Evolutionary conservation across 2,329 filamentous ascomycete genomes (phyloP).

Genomic region (Rhexocercosporidium sp.): DNA sequence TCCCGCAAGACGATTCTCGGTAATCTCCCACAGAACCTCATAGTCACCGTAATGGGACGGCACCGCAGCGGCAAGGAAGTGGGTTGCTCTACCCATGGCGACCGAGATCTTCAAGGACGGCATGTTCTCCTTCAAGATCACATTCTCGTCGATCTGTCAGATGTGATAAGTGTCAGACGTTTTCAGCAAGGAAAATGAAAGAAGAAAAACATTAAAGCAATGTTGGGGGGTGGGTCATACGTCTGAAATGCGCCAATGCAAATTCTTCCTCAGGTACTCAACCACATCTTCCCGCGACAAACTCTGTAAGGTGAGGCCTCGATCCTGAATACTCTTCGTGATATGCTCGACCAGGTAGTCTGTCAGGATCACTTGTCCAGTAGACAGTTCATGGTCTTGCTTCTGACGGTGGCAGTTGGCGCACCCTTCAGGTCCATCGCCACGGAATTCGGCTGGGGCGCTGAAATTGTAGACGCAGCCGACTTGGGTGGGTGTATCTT

Average conservation of each 20-base stretch:
- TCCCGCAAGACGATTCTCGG: constrained; percentile 22
- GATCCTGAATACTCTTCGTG: constrained; percentile 11
- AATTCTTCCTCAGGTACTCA: constrained; percentile 21
- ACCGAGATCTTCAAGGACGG: constrained; percentile 23
- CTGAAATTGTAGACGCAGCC: constrained; percentile 27
- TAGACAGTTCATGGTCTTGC: constrained; percentile 16
- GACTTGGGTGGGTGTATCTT: constrained; percentile 21
- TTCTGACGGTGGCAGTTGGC: constrained; percentile 19
- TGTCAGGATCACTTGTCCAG: constrained; percentile 25
- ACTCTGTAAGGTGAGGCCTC: constrained; percentile 15
- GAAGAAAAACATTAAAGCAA: neutral
- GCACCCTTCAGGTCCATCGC: constrained; percentile 17
- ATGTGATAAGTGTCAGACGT: neutral
- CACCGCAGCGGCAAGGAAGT: constrained; percentile 20
- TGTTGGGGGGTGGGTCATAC: constrained; percentile 10
- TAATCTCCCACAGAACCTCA: constrained; percentile 24
- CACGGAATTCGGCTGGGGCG: constrained; percentile 25
- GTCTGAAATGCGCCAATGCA: constrained; percentile 27
- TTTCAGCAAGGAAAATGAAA: neutral
- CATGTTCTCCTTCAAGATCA: constrained; percentile 22
- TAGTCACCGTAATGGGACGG: constrained; percentile 24
- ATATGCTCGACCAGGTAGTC: constrained; percentile 22
- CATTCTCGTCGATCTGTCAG: constrained; percentile 12
- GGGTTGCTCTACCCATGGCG: constrained; percentile 20
- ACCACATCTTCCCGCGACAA: constrained; percentile 18